phyloP scores from a whole-genome alignment of 345 rosid species.

The Lumnitzera littorea region DNA sequence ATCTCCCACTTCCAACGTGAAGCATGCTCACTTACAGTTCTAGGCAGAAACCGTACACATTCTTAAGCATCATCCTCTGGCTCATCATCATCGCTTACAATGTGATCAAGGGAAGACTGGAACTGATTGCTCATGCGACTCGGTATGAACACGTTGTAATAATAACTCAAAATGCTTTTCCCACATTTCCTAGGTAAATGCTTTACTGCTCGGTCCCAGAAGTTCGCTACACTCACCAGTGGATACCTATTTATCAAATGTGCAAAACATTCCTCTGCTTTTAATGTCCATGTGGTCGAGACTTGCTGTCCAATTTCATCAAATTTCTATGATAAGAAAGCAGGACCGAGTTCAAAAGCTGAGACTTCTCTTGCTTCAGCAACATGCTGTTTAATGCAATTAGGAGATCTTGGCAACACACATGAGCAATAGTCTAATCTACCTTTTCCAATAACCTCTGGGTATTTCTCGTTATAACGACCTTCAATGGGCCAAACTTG shows the following conservation, averaged over 20 bases:
- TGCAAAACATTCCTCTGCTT: slow-evolving; percentile 21
- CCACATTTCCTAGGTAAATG: slow-evolving; percentile 20
- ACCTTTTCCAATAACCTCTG: slow-evolving; percentile 23
- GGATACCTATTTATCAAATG: slow-evolving; percentile 21
- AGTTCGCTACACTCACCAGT: slow-evolving; percentile 7
- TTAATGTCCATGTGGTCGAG: slow-evolving; percentile 26
- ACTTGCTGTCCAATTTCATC: slow-evolving; percentile 25
- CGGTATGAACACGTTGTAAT: slow-evolving; percentile 30
- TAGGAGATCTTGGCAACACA: slow-evolving; percentile 15
- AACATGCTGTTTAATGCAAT: no score
- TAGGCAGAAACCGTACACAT: no score
- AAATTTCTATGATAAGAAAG: slow-evolving; percentile 33
- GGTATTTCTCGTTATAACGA: slow-evolving; percentile 1
- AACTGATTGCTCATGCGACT: slow-evolving; percentile 20
- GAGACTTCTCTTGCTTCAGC: no score
- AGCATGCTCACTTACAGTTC: no score
- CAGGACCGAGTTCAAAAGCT: neutral
- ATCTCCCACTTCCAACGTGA: no score
- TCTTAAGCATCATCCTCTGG: no score
- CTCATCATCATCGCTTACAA: no score
- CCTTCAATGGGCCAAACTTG: slow-evolving; percentile 32
- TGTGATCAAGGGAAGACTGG: slow-evolving; percentile 11
- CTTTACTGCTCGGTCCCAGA: slow-evolving; percentile 21
- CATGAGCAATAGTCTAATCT: slow-evolving; percentile 31
- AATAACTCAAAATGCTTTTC: slow-evolving; percentile 29